Evolutionary conservation across 2,329 filamentous ascomycete genomes (phyloP).

Genomic region (Aquanectria penicillioides): DNA sequence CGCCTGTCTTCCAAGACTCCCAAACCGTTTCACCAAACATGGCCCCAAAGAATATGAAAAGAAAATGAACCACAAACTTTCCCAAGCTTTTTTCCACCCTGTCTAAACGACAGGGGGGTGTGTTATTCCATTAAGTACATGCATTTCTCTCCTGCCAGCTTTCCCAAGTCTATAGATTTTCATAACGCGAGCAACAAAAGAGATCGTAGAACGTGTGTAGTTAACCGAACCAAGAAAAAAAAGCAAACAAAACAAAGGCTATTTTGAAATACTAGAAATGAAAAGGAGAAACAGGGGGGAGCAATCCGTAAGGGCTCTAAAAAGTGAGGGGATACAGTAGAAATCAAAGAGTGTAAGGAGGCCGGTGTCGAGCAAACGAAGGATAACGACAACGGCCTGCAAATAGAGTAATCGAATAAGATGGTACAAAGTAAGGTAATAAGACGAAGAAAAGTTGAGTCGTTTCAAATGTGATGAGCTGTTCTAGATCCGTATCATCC

Average conservation of each 20-base stretch:
- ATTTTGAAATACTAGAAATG: constrained; percentile 20
- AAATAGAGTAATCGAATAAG: constrained; percentile 35
- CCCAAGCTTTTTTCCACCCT: constrained; percentile 29
- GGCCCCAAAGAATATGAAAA: too few species aligned
- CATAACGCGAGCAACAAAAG: constrained; percentile 38
- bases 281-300: constrained; percentile 28
- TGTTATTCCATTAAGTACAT: constrained; percentile 37
- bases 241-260: constrained; percentile 18
- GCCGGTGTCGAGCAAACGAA: constrained; percentile 30
- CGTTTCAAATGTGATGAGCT: constrained; percentile 29
- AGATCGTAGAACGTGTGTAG: constrained; percentile 37
- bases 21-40: constrained; percentile 13
- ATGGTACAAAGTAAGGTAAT: constrained; percentile 32
- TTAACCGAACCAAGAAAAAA: constrained; percentile 27
- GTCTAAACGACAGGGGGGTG: constrained; percentile 31
- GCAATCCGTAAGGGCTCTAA: constrained; percentile 22
- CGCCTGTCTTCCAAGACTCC: too few species aligned
- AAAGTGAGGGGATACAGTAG: constrained; percentile 6
- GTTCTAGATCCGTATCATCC: constrained; percentile 34
- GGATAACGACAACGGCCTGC: constrained; percentile 33
- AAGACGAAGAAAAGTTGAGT: constrained; percentile 32
- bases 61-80: constrained; percentile 35
- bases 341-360: constrained; percentile 34
- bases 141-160: constrained; percentile 40
- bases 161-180: constrained; percentile 41